Conservation (phyloP, 208 protist species). For the Wallacemonas sp. region DNA sequence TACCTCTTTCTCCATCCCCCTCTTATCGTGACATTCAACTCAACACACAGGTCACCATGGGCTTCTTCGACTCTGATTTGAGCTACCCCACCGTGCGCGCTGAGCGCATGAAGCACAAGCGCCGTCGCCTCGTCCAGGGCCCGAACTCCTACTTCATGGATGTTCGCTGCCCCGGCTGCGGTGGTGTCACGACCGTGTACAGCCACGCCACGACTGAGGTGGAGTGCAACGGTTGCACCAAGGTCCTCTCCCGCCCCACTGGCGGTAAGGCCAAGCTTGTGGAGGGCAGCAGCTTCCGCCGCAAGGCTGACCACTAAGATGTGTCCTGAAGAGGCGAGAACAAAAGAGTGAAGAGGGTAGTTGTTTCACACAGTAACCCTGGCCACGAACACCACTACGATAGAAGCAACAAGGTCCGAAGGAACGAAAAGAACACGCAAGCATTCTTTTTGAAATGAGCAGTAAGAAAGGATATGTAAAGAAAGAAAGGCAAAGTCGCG, state of each 20-base stretch:
- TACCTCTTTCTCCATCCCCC: background rate
- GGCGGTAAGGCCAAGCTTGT: slow-evolving; percentile 97
- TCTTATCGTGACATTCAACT: background rate
- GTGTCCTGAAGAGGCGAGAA: slow-evolving; percentile 14
- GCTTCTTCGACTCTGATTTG: slow-evolving; percentile 96
- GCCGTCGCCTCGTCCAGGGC: slow-evolving; percentile 99
- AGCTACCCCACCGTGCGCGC: slow-evolving; percentile 95
- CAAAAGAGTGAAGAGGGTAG: slow-evolving; percentile 1
- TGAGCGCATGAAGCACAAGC: slow-evolving; percentile 98
- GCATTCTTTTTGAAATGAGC: background rate
- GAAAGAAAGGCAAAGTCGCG: background rate
- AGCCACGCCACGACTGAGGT: slow-evolving; percentile 98
- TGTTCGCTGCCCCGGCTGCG: slow-evolving; percentile 98
- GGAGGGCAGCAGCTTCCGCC: slow-evolving; percentile 95
- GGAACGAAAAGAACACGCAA: slow-evolving; percentile 23
- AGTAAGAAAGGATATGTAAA: background rate
- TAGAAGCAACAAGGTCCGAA: slow-evolving; percentile 11
- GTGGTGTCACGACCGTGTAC: slow-evolving; percentile 96
- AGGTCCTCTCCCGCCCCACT: slow-evolving; percentile 97
- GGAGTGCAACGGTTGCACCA: slow-evolving; percentile 95
- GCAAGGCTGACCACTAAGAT: slow-evolving; percentile 93
- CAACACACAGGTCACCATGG: slow-evolving; percentile 71
- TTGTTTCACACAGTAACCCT: too few relatives aligned
- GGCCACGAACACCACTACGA: background rate
- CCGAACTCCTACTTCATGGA: slow-evolving; percentile 99